These are phyloP conservation scores for Termitomyces sp. DNA, from an alignment of 768 basidiomycete species.

Conservation along the genomic window DNA sequence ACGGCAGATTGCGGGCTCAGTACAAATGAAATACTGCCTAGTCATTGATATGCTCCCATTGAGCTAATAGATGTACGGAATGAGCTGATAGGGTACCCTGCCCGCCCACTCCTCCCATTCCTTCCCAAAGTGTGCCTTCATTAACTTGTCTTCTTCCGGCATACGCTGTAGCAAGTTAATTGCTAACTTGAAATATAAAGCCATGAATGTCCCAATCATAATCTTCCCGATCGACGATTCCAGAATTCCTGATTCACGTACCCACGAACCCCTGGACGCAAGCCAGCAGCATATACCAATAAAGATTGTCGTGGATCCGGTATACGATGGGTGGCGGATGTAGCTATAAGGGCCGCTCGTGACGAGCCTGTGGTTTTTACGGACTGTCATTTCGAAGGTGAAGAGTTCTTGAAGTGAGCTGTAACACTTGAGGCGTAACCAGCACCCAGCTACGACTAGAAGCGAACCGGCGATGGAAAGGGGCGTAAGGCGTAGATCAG, in stretches of 20 bases:
- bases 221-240: not conserved
- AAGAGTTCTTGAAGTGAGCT: conserved; percentile 27
- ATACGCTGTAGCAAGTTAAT: not conserved
- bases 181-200: not conserved
- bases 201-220: not conserved
- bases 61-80: conserved; percentile 3
- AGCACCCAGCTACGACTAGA: conserved; percentile 20
- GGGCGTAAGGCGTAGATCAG: conserved; percentile 11
- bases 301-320: not conserved
- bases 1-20: no score
- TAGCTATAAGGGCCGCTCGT: not conserved
- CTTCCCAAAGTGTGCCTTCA: conserved; percentile 10
- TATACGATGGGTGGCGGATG: not conserved
- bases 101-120: conserved; percentile 14
- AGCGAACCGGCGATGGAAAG: conserved; percentile 25
- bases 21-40: no score
- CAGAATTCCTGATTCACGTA: not conserved
- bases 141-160: conserved; percentile 7
- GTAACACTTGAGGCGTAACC: conserved; percentile 31
- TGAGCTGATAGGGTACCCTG: conserved; percentile 7
- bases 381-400: conserved; percentile 22
- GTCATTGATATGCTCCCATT: no score
- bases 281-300: not conserved
- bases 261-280: not conserved
- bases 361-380: not conserved